Base-by-base conservation (phyloP, 2,329 filamentous ascomycete genomes). In the Fusarium camptoceras region DNA sequence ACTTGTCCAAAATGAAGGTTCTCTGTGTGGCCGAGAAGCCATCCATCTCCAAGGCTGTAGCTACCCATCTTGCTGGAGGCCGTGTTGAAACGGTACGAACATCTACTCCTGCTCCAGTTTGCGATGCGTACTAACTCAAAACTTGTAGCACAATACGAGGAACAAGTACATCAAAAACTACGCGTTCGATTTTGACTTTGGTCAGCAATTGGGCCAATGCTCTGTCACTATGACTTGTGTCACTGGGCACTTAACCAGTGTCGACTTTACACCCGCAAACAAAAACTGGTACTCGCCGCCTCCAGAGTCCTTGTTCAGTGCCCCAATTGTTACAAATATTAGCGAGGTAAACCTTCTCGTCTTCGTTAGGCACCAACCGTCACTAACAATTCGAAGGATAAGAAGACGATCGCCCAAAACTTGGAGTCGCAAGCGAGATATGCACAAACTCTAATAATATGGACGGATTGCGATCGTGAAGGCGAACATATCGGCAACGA, bases 381-480 rank as follows among this genome's bases (percentile, higher is more conserved):
- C 16, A 28, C 64, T 77, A 57, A 77, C 31, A 18, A 11, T 15
- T 39, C 27, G 12, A 70, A 94, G 89, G 91, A 94, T 76, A 97
- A 94, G 77, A 90, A 90, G 74, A 83, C 86, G 2, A 91, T 99
- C 68, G 94, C 94, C 12, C 86, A 90, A 31, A 99, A 99, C 76
- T 96, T 99, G 75, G 88, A 91, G 72, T 83, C 87, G 2, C 91
- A 97, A 79, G 95, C 96, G 20, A 87, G 87, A 64, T 87, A 87
- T 77, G 86, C 90, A n/a, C 87, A 86, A 58, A 89, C 91, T 15
- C 85, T 99, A 31, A 95, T 97, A 79, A 98, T 99, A 74, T 99
- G 96, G 96, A 99, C 96, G 1, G 96, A 99, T 85, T 98, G 96
- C 80, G 96, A 99, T 84, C 90, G 94, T 58, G 96, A 99, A 84